Conservation (phyloP, 2,329 filamentous ascomycete species). For the Zelopaecilomyces penicillatus region DNA sequence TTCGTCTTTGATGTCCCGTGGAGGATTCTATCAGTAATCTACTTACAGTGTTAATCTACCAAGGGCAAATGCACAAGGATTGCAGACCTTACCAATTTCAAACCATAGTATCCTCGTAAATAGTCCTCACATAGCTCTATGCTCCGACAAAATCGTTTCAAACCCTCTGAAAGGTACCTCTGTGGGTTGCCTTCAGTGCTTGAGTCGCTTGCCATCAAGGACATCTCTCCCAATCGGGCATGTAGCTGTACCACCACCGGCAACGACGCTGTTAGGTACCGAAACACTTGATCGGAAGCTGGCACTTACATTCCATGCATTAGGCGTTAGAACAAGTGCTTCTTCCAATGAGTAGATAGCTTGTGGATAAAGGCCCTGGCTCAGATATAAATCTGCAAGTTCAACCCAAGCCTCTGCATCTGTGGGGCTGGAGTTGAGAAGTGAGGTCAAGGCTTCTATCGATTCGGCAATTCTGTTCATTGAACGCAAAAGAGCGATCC, state of each 20-base stretch:
- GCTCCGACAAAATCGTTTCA: slow-evolving; percentile 81
- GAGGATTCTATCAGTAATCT: slow-evolving; percentile 45
- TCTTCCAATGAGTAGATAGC: slow-evolving; percentile 87
- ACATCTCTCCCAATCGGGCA: slow-evolving; percentile 74
- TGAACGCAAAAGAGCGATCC: slow-evolving; percentile 69
- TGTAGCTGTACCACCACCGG: slow-evolving; percentile 54
- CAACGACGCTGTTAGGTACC: slow-evolving; percentile 11
- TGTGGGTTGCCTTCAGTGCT: slow-evolving; percentile 31
- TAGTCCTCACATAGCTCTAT: slow-evolving; percentile 93
- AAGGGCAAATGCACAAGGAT: background rate
- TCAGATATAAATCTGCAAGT: slow-evolving; percentile 76
- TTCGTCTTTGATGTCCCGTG: slow-evolving; percentile 32
- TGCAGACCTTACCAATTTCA: slow-evolving; percentile 58
- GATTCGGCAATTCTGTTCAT: slow-evolving; percentile 65
- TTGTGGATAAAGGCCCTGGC: slow-evolving; percentile 70
- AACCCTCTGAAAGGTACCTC: slow-evolving; percentile 58
- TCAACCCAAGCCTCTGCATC: slow-evolving; percentile 94
- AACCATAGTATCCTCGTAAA: slow-evolving; percentile 82
- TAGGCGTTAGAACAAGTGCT: slow-evolving; percentile 75
- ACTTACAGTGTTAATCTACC: slow-evolving; percentile 4
- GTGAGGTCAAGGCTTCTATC: slow-evolving; percentile 60
- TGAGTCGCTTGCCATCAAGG: slow-evolving; percentile 58
- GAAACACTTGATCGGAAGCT: slow-evolving; percentile 2
- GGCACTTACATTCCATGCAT: slow-evolving; percentile 84
- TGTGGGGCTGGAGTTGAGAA: slow-evolving; percentile 77